These are phyloP conservation scores for Gaultheria prostrata DNA, from an alignment of 148 eudicot species.

Conservation along the genomic window DNA sequence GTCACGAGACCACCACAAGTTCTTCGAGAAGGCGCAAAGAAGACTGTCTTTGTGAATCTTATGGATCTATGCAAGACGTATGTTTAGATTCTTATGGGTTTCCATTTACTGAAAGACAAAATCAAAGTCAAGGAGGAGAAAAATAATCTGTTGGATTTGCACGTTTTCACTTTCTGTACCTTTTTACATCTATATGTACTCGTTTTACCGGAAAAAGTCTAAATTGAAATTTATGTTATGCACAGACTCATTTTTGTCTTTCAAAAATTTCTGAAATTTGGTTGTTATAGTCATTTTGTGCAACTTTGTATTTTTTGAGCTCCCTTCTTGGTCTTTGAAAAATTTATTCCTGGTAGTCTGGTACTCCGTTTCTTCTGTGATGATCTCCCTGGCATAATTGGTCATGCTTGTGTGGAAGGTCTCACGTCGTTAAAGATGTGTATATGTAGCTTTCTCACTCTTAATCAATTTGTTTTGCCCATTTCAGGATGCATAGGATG, in stretches of 20 bases:
- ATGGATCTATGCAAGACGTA: slow-evolving; percentile 44
- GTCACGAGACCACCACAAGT: slow-evolving; percentile 50
- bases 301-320: background rate
- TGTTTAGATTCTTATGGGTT: slow-evolving; percentile 2
- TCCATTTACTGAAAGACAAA: background rate
- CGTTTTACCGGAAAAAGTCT: background rate
- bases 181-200: background rate
- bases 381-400: background rate
- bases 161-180: background rate
- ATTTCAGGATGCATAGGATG: slow-evolving; percentile 50
- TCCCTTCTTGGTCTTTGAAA: background rate
- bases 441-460: background rate
- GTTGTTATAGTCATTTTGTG: background rate
- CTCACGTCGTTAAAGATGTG: background rate
- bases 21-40: slow-evolving; percentile 41
- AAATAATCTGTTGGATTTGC: background rate
- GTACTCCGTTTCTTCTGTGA: background rate
- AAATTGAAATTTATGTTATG: background rate
- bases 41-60: slow-evolving; percentile 42
- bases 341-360: background rate
- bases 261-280: background rate
- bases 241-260: background rate
- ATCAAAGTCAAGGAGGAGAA: background rate
- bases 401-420: background rate
- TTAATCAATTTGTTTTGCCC: background rate